Conservation (phyloP, 2,329 filamentous ascomycete genomes). For the Magnaporthiopsis incrustans region DNA sequence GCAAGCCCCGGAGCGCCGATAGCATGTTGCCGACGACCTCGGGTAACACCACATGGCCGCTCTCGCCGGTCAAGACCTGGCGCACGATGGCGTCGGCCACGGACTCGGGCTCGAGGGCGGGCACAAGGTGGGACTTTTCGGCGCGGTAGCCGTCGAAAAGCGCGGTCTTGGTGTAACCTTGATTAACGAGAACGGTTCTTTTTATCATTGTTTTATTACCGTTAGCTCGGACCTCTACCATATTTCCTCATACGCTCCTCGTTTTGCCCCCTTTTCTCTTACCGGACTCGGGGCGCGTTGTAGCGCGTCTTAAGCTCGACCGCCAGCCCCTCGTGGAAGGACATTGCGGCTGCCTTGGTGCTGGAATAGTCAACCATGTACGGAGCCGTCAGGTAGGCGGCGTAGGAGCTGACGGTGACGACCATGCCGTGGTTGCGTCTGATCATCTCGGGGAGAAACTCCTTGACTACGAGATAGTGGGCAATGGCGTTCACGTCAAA, state of each 20-base stretch:
- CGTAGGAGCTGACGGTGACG: conserved; percentile 60
- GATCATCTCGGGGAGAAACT: conserved; percentile 61
- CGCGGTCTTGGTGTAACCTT: conserved; percentile 53
- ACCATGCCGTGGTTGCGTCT: conserved; percentile 61
- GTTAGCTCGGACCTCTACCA: too few relatives aligned
- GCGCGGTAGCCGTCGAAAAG: conserved; percentile 50
- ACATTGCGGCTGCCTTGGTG: conserved; percentile 56
- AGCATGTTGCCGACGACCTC: conserved; percentile 28
- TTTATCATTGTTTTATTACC: too few relatives aligned
- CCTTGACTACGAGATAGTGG: conserved; percentile 52
- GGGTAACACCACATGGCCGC: conserved; percentile 49
- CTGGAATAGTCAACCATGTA: conserved; percentile 61
- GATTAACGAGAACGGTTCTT: conserved; percentile 54
- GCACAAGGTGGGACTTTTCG: conserved; percentile 41
- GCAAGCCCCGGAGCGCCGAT: conserved; percentile 40
- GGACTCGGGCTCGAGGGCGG: conserved; percentile 49
- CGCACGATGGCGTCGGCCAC: conserved; percentile 56
- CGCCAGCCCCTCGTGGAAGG: conserved; percentile 60
- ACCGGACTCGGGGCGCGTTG: conserved; percentile 51
- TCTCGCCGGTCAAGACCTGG: conserved; percentile 49
- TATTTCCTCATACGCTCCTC: too few relatives aligned
- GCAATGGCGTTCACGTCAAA: conserved; percentile 65
- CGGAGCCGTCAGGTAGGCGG: conserved; percentile 52
- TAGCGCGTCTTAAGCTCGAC: conserved; percentile 52
- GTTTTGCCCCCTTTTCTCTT: too few relatives aligned